Conservation (phyloP, 805 yeast genomes). For the Pichia manshurica region DNA sequence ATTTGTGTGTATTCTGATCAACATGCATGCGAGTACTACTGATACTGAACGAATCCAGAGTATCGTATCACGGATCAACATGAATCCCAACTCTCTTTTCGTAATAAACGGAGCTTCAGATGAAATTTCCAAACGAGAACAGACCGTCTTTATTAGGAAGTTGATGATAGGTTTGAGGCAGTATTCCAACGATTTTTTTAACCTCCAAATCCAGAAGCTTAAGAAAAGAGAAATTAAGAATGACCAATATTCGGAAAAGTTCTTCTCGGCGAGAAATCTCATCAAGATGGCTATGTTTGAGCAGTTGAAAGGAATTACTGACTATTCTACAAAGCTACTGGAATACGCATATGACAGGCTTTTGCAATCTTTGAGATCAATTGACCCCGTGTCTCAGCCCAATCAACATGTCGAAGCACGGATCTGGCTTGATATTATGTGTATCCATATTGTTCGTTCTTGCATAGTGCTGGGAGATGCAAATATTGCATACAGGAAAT, state of each 20-base stretch:
- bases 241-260: slow-evolving; percentile 19
- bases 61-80: slow-evolving; percentile 2
- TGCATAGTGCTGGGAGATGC: slow-evolving; percentile 56
- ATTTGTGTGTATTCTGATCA: slow-evolving; percentile 5
- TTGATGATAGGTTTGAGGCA: slow-evolving; percentile 35
- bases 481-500: slow-evolving; percentile 55
- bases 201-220: slow-evolving; percentile 34
- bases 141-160: slow-evolving; percentile 30
- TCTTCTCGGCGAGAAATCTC: slow-evolving; percentile 47
- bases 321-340: slow-evolving; percentile 43
- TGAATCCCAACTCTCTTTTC: slow-evolving; percentile 4
- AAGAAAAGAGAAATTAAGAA: slow-evolving; percentile 33
- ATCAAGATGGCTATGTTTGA: slow-evolving; percentile 46
- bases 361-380: slow-evolving; percentile 33
- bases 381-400: slow-evolving; percentile 18
- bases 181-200: slow-evolving; percentile 41
- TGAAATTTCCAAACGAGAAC: slow-evolving; percentile 10
- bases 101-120: slow-evolving; percentile 6
- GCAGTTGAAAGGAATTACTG: slow-evolving; percentile 42
- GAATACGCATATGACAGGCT: slow-evolving; percentile 51
- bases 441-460: slow-evolving; percentile 57
- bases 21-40: background rate
- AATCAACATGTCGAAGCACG: slow-evolving; percentile 41
- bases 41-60: background rate
- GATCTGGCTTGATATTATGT: slow-evolving; percentile 50